phyloP scores from a whole-genome alignment of 345 rosid species.

The Camelina neglecta region DNA sequence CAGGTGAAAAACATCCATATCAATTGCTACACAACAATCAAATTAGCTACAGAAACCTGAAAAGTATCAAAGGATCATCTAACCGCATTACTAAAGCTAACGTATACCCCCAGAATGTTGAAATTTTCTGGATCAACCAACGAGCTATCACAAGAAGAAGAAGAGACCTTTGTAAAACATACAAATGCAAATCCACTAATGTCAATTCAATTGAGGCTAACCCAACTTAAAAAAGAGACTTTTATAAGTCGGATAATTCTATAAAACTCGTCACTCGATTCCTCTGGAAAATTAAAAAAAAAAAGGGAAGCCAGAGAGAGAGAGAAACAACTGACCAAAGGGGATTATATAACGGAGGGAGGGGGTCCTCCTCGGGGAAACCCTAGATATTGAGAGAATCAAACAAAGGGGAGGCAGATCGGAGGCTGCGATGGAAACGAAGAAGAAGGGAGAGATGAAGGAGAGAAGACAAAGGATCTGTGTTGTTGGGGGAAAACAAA shows the following conservation, averaged over 20 bases:
- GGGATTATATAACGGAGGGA: not conserved
- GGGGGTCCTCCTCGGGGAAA: conserved; percentile 12
- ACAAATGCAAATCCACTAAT: conserved; percentile 4
- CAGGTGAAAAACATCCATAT: not conserved
- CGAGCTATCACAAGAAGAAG: not conserved
- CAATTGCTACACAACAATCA: conserved; percentile 11
- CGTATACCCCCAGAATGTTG: not conserved
- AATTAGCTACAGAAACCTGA: conserved; percentile 1
- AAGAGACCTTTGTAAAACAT: not conserved
- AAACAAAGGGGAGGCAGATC: conserved; percentile 23
- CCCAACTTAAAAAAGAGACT: conserved; percentile 15
- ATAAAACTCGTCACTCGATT: conserved; percentile 20
- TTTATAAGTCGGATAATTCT: not conserved
- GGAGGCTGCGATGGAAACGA: conserved; percentile 24
- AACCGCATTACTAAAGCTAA: not conserved
- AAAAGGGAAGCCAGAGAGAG: not conserved
- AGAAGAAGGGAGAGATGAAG: conserved; percentile 4
- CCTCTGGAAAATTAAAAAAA: not conserved
- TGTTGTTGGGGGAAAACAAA: not conserved
- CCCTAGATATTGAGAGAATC: conserved; percentile 45
- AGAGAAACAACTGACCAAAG: conserved; percentile 29
- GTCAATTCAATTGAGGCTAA: conserved; percentile 20
- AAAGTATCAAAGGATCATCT: not conserved
- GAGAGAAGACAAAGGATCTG: conserved; percentile 32
- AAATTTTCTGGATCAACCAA: conserved; percentile 11